Percentiles rank a stretch among this genome's conserved stretches.
Conservation (phyloP, 192 early-diverging fungal species). For the Coemansia sp. region DNA sequence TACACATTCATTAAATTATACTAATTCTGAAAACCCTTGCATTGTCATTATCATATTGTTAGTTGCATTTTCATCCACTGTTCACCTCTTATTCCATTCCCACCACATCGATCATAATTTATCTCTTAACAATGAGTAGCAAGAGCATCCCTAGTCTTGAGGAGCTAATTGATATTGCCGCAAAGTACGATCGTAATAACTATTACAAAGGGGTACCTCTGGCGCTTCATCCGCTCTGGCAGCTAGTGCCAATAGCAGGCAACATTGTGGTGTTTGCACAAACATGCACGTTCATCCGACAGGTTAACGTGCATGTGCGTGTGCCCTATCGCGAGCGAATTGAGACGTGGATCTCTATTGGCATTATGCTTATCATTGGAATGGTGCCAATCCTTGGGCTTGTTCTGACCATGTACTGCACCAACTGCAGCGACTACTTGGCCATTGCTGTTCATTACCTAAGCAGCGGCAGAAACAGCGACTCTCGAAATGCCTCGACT, state of each 20-base stretch:
- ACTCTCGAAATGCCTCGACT: neutral
- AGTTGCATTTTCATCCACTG: slow-evolving; percentile 9
- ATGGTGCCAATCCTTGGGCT: slow-evolving; percentile 43
- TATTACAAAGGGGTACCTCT: slow-evolving; percentile 21
- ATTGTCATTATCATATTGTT: slow-evolving; percentile 8
- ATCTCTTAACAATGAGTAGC: neutral
- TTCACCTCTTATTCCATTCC: neutral
- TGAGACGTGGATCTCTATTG: slow-evolving; percentile 31
- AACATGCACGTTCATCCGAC: slow-evolving; percentile 21
- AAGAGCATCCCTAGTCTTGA: neutral
- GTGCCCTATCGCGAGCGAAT: slow-evolving; percentile 27
- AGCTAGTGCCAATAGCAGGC: slow-evolving; percentile 41
- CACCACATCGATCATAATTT: neutral
- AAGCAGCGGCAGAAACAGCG: neutral
- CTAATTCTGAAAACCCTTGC: neutral
- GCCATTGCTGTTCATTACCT: slow-evolving; percentile 14
- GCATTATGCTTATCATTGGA: slow-evolving; percentile 35
- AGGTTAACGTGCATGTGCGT: slow-evolving; percentile 14
- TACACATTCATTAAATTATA: no score
- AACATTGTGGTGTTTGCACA: slow-evolving; percentile 44
- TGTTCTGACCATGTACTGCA: slow-evolving; percentile 32
- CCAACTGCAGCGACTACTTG: slow-evolving; percentile 39
- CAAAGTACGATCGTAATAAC: slow-evolving; percentile 26
- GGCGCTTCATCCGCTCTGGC: slow-evolving; percentile 27
- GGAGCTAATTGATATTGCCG: neutral